Evolutionary conservation across 257 asterid genomes (phyloP), one percentile per base, ranked within the genome.

Genomic region (Nyctanthes arbortristis): DNA sequence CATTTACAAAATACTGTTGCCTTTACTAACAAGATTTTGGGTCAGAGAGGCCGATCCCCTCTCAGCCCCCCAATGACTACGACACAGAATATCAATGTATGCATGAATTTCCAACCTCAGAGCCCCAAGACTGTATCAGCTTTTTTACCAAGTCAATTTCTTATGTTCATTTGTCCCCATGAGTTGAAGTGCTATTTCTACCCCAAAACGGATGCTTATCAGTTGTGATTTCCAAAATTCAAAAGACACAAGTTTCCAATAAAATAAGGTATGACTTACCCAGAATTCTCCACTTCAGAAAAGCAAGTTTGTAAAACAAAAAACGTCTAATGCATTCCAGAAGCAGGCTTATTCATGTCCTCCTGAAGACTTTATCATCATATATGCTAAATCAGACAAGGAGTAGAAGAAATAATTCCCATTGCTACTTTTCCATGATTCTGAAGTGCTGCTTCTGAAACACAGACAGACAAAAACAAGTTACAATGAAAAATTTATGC

Each of bases 381-480:
- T 22, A 22, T 10, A 52, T 52, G n/a, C 59, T 9, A 0, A n/a
- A 13, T 55, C 55, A 56, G 55, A 36, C 35, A 25, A 9, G 27
- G 64, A 18, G 29, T 10, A 25, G 36, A 32, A 27, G 34, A 18
- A 47, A 61, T 49, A 61, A 35, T 61, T 33, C n/a, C 1, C 11
- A 14, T 52, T 31, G 32, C 70, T 49, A 34, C 65, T 33, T 52
- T 35, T 71, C 69, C 45, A 36, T 49, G 62, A 43, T 33, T 20
- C 36, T 55, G 29, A 64, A 63, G n/a, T 36, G 65, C 65, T 55
- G 66, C 40, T 72, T 63, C 76, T 62, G 60, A 4, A 8, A 32
- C n/a, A n/a, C 27, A 60, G 36, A 61, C 22, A 36, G 33, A n/a
- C n/a, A n/a, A 12, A 22, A 39, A 61, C 36, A 12, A n/a, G 52